A percentile compares a stretch with the other conserved stretches of the same genome.
phyloP scores from a whole-genome alignment of 345 rosid species.

The Eucalyptus caleyi region DNA sequence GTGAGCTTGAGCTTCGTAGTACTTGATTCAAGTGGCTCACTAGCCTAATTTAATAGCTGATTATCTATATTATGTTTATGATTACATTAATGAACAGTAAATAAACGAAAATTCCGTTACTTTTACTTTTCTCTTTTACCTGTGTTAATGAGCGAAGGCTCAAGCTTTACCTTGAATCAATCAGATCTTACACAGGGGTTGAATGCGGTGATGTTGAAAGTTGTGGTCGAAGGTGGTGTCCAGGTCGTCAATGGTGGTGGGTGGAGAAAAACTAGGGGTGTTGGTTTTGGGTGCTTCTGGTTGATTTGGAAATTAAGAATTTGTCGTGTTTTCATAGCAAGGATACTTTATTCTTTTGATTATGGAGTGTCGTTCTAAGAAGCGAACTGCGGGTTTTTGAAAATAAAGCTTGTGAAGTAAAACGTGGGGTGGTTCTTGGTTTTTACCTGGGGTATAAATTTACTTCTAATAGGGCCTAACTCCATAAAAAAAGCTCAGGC shows the following conservation, averaged over 20 bases:
- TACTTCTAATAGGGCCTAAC: no score
- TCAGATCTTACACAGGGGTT: background rate
- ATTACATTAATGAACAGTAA: background rate
- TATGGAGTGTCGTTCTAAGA: background rate
- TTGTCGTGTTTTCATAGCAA: background rate
- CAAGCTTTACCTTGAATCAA: background rate
- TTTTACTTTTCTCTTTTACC: background rate
- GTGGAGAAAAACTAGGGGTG: background rate
- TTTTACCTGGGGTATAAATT: no score
- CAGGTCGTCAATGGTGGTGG: background rate
- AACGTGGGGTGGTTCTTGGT: accelerated
- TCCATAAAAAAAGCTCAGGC: no score
- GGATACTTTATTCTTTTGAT: background rate
- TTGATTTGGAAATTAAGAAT: accelerated
- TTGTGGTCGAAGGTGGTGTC: background rate
- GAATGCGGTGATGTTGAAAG: background rate
- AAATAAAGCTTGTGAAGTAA: background rate
- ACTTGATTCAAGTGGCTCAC: no score
- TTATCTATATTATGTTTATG: background rate
- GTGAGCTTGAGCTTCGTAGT: background rate
- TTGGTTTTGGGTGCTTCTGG: background rate
- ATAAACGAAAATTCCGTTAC: background rate
- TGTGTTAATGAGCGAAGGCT: background rate
- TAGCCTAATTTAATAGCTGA: no score
- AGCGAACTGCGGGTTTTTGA: background rate